Percentiles rank a stretch among this genome's conserved stretches.
These are phyloP conservation scores for Anisogramma anomala DNA, from an alignment of 2,329 filamentous ascomycete species.

Conservation along the genomic window DNA sequence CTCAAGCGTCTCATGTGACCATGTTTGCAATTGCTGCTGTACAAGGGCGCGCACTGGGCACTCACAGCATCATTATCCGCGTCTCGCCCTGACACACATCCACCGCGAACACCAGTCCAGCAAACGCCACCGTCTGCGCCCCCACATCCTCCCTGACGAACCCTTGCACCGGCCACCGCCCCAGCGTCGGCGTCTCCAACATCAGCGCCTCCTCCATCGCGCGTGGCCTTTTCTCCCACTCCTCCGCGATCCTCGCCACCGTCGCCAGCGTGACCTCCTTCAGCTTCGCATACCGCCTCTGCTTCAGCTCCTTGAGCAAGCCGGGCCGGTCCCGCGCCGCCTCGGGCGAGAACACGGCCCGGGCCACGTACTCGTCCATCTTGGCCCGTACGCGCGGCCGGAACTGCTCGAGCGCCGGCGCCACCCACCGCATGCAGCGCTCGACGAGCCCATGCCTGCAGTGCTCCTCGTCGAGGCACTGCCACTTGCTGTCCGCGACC, in stretches of 20 bases:
- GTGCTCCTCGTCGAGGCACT: conserved; percentile 6
- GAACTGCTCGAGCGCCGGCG: neutral
- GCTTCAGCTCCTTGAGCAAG: neutral
- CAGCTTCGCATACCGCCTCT: neutral
- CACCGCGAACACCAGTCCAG: conserved; percentile 1
- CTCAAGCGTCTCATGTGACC: too few species aligned
- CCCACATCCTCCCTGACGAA: conserved; percentile 3
- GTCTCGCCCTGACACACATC: conserved; percentile 2
- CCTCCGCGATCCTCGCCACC: neutral
- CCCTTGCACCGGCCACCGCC: neutral
- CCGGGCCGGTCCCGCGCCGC: neutral
- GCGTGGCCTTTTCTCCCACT: too few species aligned
- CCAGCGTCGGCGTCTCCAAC: conserved; percentile 8
- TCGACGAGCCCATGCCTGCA: conserved; percentile 8
- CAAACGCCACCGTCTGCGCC: neutral
- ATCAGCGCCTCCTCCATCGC: conserved; percentile 1
- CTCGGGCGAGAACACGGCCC: neutral
- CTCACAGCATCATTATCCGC: neutral
- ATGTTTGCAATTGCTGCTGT: too few species aligned
- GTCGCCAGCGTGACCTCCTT: neutral
- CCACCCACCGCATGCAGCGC: conserved; percentile 3
- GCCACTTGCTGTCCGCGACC: neutral
- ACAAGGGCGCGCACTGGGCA: too few species aligned
- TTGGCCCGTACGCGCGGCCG: neutral
- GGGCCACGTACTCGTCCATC: conserved; percentile 1